Conservation (phyloP, 306 rosid genomes). For the Heteromeles arbutifolia region DNA sequence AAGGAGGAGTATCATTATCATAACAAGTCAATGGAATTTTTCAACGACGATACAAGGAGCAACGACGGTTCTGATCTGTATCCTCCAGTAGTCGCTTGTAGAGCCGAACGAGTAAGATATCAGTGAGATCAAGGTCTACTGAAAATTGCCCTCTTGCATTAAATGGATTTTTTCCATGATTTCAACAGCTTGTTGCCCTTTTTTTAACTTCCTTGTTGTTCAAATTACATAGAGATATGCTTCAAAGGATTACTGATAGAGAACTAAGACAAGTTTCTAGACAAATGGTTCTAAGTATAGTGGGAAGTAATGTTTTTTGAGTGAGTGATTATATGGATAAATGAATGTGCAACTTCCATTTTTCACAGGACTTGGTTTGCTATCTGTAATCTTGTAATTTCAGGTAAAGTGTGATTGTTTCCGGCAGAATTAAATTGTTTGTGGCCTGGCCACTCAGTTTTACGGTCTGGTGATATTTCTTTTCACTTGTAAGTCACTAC, state of each 20-base stretch:
- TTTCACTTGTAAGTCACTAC: too few species aligned
- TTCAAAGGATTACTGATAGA: background rate
- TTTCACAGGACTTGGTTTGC: background rate
- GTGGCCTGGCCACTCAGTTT: background rate
- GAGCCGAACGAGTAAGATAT: slow-evolving; percentile 31
- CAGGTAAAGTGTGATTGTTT: background rate
- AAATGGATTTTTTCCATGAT: background rate
- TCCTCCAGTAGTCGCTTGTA: slow-evolving; percentile 19
- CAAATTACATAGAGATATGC: background rate
- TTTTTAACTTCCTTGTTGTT: slow-evolving; percentile 5
- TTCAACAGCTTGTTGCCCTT: slow-evolving; percentile 54
- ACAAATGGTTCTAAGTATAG: background rate
- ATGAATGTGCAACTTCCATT: background rate
- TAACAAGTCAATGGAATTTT: slow-evolving; percentile 26
- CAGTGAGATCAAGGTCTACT: slow-evolving; percentile 14
- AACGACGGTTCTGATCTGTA: slow-evolving; percentile 38
- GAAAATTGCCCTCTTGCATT: slow-evolving; percentile 8
- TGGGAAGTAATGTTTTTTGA: background rate
- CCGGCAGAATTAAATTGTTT: background rate
- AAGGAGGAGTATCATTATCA: slow-evolving; percentile 41
- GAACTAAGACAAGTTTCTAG: background rate
- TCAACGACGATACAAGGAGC: slow-evolving; percentile 49
- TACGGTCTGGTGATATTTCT: too few species aligned
- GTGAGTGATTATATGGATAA: background rate
- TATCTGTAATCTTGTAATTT: background rate